Evolutionary conservation across 2,329 filamentous ascomycete species (phyloP).

Genomic region (Bipolaris zeicola): DNA sequence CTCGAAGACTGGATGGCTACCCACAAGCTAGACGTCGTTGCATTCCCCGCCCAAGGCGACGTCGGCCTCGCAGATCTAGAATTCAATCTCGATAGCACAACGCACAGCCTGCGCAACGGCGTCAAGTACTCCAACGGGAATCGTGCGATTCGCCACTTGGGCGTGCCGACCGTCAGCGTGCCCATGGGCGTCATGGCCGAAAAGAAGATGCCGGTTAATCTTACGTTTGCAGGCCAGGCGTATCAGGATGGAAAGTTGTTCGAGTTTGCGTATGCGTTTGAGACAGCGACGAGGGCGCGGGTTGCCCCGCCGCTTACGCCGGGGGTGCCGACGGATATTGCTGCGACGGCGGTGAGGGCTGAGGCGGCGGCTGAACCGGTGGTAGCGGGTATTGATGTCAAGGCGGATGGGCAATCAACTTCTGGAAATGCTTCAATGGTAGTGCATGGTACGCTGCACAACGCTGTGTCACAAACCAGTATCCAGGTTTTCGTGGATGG

Average conservation of each 20-base stretch:
- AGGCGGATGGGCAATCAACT: background rate
- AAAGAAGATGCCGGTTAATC: slow-evolving; percentile 58
- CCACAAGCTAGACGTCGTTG: slow-evolving; percentile 52
- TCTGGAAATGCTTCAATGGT: background rate
- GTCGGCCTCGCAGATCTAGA: slow-evolving; percentile 58
- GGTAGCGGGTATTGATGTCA: background rate
- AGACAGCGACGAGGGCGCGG: slow-evolving; percentile 21
- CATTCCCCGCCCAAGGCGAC: slow-evolving; percentile 59
- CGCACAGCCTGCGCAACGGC: slow-evolving; percentile 56
- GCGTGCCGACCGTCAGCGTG: slow-evolving; percentile 60
- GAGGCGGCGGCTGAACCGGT: background rate
- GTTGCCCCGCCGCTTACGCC: slow-evolving; percentile 18
- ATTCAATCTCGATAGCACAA: slow-evolving; percentile 33
- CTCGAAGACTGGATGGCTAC: slow-evolving; percentile 59
- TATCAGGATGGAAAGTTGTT: slow-evolving; percentile 52
- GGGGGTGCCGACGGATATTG: slow-evolving; percentile 19
- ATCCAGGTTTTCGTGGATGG: slow-evolving; percentile 31
- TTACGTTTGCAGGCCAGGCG: slow-evolving; percentile 59
- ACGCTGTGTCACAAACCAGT: background rate
- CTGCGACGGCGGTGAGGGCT: background rate
- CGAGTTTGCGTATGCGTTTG: slow-evolving; percentile 30
- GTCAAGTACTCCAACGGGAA: slow-evolving; percentile 62
- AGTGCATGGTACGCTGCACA: slow-evolving; percentile 3
- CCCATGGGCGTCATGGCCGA: slow-evolving; percentile 58
- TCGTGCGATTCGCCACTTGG: slow-evolving; percentile 59